Evolutionary conservation across 129 eudicot species (phyloP).

Genomic region (Kitagawia praeruptora): DNA sequence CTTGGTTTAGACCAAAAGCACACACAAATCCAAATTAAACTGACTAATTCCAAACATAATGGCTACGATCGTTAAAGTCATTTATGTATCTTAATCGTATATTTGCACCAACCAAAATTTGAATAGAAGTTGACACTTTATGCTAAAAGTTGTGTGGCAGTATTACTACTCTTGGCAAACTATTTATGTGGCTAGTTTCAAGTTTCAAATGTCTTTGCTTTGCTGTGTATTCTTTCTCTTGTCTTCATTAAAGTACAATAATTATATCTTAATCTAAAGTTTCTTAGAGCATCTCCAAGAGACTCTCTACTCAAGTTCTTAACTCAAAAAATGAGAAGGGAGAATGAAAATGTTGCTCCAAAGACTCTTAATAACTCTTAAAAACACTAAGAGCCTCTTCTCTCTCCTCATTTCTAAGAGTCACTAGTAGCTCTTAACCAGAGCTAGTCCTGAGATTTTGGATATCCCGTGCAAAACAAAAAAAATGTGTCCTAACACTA

Average conservation of each 20-base stretch:
- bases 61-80: neutral
- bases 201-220: neutral
- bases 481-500: no score
- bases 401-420: no score
- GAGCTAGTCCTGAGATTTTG: no score
- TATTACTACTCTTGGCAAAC: constrained; percentile 7
- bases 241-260: neutral
- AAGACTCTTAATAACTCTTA: no score
- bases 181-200: neutral
- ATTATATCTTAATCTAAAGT: neutral
- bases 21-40: constrained; percentile 7
- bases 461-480: no score
- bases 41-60: constrained; percentile 22
- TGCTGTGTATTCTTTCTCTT: neutral
- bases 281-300: no score
- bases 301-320: no score
- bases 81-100: neutral
- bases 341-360: no score
- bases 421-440: no score
- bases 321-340: no score
- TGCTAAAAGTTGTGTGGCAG: constrained; percentile 7
- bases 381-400: no score
- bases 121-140: constrained; percentile 12
- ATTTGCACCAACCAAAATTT: constrained; percentile 4
- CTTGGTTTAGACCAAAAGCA: constrained; percentile 16